A percentile compares a stretch with the other conserved stretches of the same genome.
phyloP scores from a whole-genome alignment of 208 protist species.

The Tritrichomonas musculus region DNA sequence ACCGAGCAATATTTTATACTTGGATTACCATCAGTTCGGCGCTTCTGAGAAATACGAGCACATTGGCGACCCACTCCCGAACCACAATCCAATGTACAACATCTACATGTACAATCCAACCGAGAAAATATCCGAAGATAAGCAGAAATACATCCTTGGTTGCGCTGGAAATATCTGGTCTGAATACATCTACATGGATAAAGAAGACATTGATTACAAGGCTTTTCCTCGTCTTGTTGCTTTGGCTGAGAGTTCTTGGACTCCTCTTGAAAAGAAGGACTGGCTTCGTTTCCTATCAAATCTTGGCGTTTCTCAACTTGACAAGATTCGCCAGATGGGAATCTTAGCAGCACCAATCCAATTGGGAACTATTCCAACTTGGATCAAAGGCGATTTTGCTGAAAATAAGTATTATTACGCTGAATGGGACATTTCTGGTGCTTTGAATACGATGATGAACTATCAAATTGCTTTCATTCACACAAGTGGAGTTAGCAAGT shows the following conservation, averaged over 20 bases:
- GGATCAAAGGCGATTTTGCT: no score
- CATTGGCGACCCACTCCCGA: not conserved
- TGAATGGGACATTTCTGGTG: no score
- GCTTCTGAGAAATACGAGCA: no score
- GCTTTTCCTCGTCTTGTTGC: not conserved
- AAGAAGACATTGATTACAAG: not conserved
- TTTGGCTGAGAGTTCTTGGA: not conserved
- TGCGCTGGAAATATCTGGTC: not conserved
- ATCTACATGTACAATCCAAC: not conserved
- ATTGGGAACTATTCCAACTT: no score
- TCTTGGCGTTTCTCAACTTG: no score
- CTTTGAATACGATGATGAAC: no score
- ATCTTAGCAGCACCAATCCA: no score
- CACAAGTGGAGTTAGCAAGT: no score
- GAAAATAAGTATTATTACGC: no score
- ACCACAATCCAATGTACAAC: no score
- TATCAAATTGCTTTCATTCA: no score
- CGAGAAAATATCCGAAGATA: not conserved
- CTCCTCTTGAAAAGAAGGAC: not conserved
- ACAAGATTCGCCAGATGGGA: no score
- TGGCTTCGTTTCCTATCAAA: not conserved
- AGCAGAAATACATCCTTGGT: not conserved
- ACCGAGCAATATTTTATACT: not conserved
- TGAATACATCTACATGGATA: not conserved
- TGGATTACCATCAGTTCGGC: not conserved